Base-by-base conservation (phyloP, 2,329 filamentous ascomycete genomes). In the Tolypocladium pustulatum region DNA sequence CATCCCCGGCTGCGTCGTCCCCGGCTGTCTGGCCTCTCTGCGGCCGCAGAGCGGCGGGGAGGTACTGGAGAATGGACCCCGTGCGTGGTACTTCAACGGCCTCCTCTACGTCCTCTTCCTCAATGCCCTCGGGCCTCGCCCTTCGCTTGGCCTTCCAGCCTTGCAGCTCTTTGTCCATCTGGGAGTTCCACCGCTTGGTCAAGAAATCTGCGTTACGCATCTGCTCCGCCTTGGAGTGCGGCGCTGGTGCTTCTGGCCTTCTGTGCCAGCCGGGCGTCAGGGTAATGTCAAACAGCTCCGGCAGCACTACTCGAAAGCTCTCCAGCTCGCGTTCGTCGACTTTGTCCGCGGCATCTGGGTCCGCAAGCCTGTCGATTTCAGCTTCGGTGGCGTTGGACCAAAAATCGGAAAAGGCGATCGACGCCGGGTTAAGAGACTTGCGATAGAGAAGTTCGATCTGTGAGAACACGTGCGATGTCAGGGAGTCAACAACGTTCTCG, bases 121-220 rank as follows among this genome's bases (percentile, higher is more conserved):
- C 64, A 4, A 65, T 69, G 20, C 66, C 65, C 20, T 72, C 67
- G 71, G 81, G 83, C 34, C 72, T 67, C 1, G 69, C 65, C 30
- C 78, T 69, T n/a, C 68, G 68, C 46, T 70, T 73, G 15, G 68
- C 65, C 51, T 71, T 69, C 81, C 82, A 85, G 9, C 71, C 63
- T 0, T 70, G 66, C 56, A 81, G 68, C 20, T 69, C 68, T 8
- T 67, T 68, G n/a, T 72, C 68, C 4, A 83, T 60, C 41, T 68
- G 63, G 5, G 68, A 63, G 61, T 85, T 82, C 82, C 82, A 85
- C 15, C 72, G 69, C 10, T 65, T 65, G 0, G 80, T 80, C 46
- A 85, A 66, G 55, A 76, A 74, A 1, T 77, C 76, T 2, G 81
- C 80, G 60, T 83, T 83, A 59, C 79, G 79, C 64, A 81, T 71